phyloP scores from a whole-genome alignment of 176 grass and related monocot species.

The Alloteropsis semialata region DNA sequence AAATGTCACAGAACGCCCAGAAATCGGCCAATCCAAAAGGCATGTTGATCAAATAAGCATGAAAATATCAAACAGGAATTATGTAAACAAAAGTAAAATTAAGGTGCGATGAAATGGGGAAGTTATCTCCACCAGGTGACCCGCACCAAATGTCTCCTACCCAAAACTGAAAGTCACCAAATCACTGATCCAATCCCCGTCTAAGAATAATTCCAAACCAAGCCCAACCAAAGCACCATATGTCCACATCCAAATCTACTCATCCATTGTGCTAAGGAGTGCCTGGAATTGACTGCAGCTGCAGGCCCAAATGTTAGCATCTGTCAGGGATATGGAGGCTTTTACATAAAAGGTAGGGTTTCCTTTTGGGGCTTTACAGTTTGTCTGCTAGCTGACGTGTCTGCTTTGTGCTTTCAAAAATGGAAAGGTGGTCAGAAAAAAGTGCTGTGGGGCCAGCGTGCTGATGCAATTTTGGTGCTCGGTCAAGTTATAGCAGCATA shows the following conservation, averaged over 20 bases:
- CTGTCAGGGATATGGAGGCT: not conserved
- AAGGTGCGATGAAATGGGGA: not conserved
- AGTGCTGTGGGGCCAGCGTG: not conserved
- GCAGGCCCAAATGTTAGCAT: not conserved
- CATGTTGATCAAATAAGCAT: slow-evolving; percentile 1
- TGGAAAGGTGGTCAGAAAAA: not conserved
- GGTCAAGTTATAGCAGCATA: not conserved
- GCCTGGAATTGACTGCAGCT: not conserved
- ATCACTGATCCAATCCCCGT: not conserved
- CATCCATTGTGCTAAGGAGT: not conserved
- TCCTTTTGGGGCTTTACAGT: not conserved
- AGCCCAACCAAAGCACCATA: not conserved
- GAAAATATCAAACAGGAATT: not conserved
- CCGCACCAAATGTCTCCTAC: not conserved
- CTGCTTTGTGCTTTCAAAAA: not conserved
- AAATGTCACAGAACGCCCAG: not conserved
- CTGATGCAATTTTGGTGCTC: not conserved
- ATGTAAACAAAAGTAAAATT: not conserved
- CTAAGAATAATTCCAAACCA: not conserved
- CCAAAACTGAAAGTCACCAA: not conserved
- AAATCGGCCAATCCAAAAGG: not conserved
- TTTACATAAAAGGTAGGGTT: not conserved
- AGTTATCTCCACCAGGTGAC: not conserved
- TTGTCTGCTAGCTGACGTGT: not conserved
- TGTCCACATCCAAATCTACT: not conserved